Evolutionary conservation across 306 rosid species (phyloP), one percentile per base, ranked within the genome.

Genomic region (Lablab purpureus): DNA sequence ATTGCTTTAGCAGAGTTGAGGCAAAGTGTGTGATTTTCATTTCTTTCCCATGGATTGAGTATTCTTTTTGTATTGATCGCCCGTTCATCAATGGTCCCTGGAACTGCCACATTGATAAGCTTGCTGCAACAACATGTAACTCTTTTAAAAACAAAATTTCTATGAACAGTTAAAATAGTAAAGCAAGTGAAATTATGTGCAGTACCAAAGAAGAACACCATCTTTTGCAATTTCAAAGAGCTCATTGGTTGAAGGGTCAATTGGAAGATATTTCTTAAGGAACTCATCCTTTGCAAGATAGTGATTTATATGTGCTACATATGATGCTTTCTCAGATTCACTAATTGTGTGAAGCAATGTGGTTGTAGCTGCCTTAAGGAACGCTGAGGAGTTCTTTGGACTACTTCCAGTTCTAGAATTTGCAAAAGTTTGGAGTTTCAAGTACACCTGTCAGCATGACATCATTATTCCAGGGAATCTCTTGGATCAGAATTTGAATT

Each of bases 1-100:
- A 95, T 93, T 70, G 99, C 99, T 87, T 95, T 95, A 34, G 99
- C 98, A 81, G 99, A 95, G 86, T 95, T 95, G 85, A 95, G 97
- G 71, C 99, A 95, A 28, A 95, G 94, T 18, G 99, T 95, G 82
- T 95, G 99, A 54, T 95, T 95, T 84, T 93, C 98, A 78, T 93
- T 95, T 78, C 99, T 93, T 85, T 95, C 99, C 99, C 99, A 95
- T 11, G 99, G 99, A 71, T 95, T 95, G 64, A 95, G 98, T 47
- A 87, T 78, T 83, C 91, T 82, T 85, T 95, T 95, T 0, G 93
- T 95, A 68, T 95, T 95, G 80, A 95, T 89, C 3, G 99, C 96
- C 1, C 99, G 91, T 58, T 95, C 99, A 77, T 95, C 99, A 11
- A 95, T 93, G 70, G 98, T 95, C 47, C 96, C 95, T 0, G 98